Base-by-base conservation (phyloP, 768 basidiomycete genomes). In the Hypholoma fasciculare region DNA sequence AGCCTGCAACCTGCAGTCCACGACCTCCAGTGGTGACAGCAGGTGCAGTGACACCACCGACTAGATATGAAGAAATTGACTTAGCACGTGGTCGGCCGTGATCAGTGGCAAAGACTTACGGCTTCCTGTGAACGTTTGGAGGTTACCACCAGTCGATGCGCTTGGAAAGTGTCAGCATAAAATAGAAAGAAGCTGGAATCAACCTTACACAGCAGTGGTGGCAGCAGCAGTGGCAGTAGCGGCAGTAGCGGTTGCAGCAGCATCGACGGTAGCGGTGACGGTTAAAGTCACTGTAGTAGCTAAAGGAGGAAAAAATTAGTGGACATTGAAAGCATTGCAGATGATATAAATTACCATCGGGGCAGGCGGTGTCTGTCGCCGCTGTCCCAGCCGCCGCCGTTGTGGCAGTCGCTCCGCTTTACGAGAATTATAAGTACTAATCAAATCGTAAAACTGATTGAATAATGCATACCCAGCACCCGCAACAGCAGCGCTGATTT, bases 401-500 rank as follows among this genome's bases (percentile, higher is more conserved):
- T 38, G 55, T 56, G 20, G 23, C 58, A 44, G 46, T 48, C 5
- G 30, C 39, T n/a, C 57, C 49, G 48, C 43, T 54, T 30, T 52
- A 9, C 30, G 6, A 34, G 30, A 34, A 34, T 6, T 34, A 9
- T 34, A 6, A 34, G 30, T 7, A 34, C 9, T 2, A 34, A 6
- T 9, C 2, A 9, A 34, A 34, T 6, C 30, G 2, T 23, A 23
- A 23, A 23, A 4, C 23, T 19, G 7, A 17, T 30, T 2, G 3
- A 48, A 17, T 26, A 8, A 40, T 19, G 39, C 56, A 51, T 46
- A 52, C 40, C 36, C 43, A 13, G 27, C 47, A 56, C 47, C 78
- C 20, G 67, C 75, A 19, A 80, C 80, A 34, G 82, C 85, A 53
- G 82, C 82, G 39, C 71, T 67, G 64, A 87, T 86, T 70, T 87